Evolutionary conservation across 345 rosid species (phyloP).

Genomic region (Trapa bicornis): DNA sequence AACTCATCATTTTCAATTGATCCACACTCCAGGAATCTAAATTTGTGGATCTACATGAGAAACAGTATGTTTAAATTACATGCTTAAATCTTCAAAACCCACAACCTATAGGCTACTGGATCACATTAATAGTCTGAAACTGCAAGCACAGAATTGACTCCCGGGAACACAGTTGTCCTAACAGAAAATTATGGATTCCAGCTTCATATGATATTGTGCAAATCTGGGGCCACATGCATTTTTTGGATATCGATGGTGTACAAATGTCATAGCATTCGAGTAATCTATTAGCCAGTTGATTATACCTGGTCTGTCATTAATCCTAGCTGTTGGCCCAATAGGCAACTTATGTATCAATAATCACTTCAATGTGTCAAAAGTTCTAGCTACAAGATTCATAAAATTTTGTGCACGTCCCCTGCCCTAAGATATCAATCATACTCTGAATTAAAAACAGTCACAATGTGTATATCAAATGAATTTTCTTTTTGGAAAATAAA

Average conservation of each 20-base stretch:
- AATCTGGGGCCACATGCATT: neutral
- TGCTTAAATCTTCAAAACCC: neutral
- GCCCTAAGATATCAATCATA: too few species aligned
- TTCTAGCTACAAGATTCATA: neutral
- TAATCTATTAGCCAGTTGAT: too few species aligned
- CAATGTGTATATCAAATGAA: too few species aligned
- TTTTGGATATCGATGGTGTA: too few species aligned
- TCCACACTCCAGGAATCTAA: conserved; percentile 88
- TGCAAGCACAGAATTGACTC: neutral
- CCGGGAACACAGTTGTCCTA: neutral
- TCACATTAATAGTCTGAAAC: neutral
- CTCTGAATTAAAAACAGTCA: too few species aligned
- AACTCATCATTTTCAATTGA: conserved; percentile 70
- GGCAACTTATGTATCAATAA: neutral
- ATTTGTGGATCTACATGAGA: conserved; percentile 64
- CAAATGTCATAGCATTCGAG: too few species aligned
- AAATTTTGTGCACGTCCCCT: neutral
- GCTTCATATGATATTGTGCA: too few species aligned
- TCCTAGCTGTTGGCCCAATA: too few species aligned
- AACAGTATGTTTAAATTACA: neutral
- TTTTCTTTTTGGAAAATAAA: too few species aligned
- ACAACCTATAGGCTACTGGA: neutral
- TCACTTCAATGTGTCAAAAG: too few species aligned
- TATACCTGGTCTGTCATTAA: too few species aligned
- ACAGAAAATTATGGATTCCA: neutral